Evolutionary conservation across 2,329 filamentous ascomycete genomes (phyloP).

Genomic region (Graphilbum ipis-grandicollis): DNA sequence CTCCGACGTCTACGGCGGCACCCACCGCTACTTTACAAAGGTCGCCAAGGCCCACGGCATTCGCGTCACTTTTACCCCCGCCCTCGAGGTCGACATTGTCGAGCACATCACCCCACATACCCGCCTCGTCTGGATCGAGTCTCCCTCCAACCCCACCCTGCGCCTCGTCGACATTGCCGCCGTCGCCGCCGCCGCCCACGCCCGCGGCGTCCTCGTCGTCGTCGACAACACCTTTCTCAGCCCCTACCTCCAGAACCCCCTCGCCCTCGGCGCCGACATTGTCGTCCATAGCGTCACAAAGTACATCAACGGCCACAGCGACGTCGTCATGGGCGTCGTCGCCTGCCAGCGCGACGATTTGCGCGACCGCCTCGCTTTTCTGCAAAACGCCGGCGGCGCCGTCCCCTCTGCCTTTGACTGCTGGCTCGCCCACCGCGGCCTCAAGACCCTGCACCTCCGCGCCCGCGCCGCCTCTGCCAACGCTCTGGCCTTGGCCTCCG

Average conservation of each 20-base stretch:
- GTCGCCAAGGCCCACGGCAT: slow-evolving; percentile 90
- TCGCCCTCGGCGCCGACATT: slow-evolving; percentile 89
- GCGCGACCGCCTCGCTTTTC: slow-evolving; percentile 62
- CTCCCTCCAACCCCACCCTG: slow-evolving; percentile 85
- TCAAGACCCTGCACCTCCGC: slow-evolving; percentile 91
- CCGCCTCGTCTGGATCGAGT: slow-evolving; percentile 94
- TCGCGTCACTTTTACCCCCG: slow-evolving; percentile 81
- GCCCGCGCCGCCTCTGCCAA: slow-evolving; percentile 73
- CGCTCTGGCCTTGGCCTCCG: slow-evolving; percentile 57
- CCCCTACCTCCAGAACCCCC: slow-evolving; percentile 90
- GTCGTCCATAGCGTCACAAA: slow-evolving; percentile 96
- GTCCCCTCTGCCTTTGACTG: slow-evolving; percentile 91
- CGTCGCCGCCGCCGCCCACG: slow-evolving; percentile 67
- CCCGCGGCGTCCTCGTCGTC: slow-evolving; percentile 83
- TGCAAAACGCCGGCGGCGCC: slow-evolving; percentile 94
- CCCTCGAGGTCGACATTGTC: slow-evolving; percentile 75
- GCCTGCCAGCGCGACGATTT: slow-evolving; percentile 82
- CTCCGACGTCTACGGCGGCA: slow-evolving; percentile 94
- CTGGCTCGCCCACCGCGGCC: slow-evolving; percentile 92
- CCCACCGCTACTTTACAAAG: slow-evolving; percentile 97
- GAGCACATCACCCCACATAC: slow-evolving; percentile 77
- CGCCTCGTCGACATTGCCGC: slow-evolving; percentile 83
- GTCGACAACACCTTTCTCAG: slow-evolving; percentile 98
- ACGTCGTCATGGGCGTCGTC: slow-evolving; percentile 94
- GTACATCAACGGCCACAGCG: slow-evolving; percentile 95